Evolutionary conservation across 306 rosid species (phyloP).

Genomic region (Myrica gale): DNA sequence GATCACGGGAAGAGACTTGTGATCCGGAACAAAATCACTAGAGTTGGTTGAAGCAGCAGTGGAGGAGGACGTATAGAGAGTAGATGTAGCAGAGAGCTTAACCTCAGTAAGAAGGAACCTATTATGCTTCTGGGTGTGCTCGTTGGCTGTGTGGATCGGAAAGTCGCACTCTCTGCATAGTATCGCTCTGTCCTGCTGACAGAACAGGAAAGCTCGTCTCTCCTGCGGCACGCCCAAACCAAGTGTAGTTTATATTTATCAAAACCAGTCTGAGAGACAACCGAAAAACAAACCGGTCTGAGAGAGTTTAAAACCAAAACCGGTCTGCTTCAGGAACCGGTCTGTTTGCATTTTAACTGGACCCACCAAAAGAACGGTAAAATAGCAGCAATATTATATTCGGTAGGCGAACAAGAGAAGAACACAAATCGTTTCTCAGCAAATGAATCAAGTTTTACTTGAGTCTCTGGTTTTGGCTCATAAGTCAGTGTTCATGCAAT

Average conservation of each 20-base stretch:
- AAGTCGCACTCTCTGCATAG: slow-evolving; percentile 77
- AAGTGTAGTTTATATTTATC: no score
- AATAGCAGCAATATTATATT: no score
- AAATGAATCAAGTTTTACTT: not conserved
- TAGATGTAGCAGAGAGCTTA: slow-evolving; percentile 52
- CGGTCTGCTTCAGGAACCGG: no score
- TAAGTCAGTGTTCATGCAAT: not conserved
- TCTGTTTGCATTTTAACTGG: no score
- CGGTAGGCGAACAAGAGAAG: no score
- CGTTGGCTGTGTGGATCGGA: slow-evolving; percentile 68
- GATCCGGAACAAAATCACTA: slow-evolving; percentile 21
- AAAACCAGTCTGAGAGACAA: no score
- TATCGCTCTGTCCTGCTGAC: slow-evolving; percentile 88
- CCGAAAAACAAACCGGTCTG: no score
- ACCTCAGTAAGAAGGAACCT: slow-evolving; percentile 79
- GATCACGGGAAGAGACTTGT: slow-evolving; percentile 18
- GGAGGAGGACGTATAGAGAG: slow-evolving; percentile 34
- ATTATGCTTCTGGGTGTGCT: slow-evolving; percentile 69
- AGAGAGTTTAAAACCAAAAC: no score
- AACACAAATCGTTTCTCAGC: no score
- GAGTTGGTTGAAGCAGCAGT: not conserved
- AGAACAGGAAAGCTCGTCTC: slow-evolving; percentile 70
- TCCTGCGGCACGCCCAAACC: slow-evolving; percentile 44
- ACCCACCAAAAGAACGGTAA: no score
- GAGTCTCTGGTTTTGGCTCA: not conserved